Evolutionary conservation across 2,329 filamentous ascomycete genomes (phyloP), one percentile per base, ranked within the genome.

Genomic region (Apiospora pterosperma): DNA sequence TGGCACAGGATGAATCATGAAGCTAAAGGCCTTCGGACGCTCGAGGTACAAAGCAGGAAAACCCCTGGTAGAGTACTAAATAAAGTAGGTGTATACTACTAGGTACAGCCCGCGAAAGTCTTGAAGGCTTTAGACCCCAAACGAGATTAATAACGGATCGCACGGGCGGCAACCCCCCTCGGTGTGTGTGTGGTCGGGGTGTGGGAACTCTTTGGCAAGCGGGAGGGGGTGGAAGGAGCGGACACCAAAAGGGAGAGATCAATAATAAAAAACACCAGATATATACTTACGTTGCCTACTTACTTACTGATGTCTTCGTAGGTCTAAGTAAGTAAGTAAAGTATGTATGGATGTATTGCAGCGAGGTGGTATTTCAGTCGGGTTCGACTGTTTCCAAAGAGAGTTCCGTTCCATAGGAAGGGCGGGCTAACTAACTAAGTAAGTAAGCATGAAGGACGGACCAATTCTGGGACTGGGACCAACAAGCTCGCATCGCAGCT

Each of bases 51-150:
- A 41, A n/a, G 16, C 25, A 23, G 34, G 14, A 23, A 12, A 14
- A 23, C 34, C 58, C 58, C 36, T 36, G 36, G n/a, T 36, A 39
- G 8, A 36, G 58, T 38, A 19, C 58, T 25, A 31, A 39, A n/a
- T n/a, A n/a, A 38, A 38, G 55, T 25, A 59, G 55, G 31, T 5
- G 10, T 36, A 16, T 34, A 41, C 11, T 11, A 19, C 38, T 11
- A 36, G 36, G 55, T 38, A 59, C 31, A 39, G 36, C 58, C 34
- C 34, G 36, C 34, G 11, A 23, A 39, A 36, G 25, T 38, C 34
- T 25, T 60, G 58, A 62, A 60, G 59, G 52, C 41, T 62, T 64
- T 55, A 60, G 63, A 64, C 63, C 59, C 62, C 62, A 64, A 64
- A 48, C 31, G 59, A 62, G 59, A 61, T 64, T 64, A 64, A 41